Evolutionary conservation across 345 rosid species (phyloP), one percentile per base, ranked within the genome.

Genomic region (Raphanus raphanistrum): DNA sequence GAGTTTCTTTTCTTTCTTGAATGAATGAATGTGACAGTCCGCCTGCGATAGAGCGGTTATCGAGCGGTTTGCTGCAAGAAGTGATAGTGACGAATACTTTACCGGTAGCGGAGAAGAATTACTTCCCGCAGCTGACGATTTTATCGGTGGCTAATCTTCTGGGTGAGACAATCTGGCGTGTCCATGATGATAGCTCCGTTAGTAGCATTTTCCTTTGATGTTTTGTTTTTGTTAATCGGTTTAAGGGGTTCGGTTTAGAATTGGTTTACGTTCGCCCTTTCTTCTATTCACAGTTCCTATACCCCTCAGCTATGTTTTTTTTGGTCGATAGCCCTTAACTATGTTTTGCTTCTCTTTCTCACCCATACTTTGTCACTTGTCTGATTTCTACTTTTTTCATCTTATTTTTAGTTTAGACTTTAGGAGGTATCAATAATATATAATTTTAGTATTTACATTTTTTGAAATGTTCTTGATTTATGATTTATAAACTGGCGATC

Each of bases 151-250:
- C 97, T 54, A 91, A 91, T 82, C 86, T 91, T 61, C 65, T 91
- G 43, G 94, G 94, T 59, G 97, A 91, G 86, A 91, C 97, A 9
- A 89, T 91, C 59, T 91, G 94, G 97, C 97, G 94, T 48, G 90
- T 91, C 72, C 94, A 91, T 62, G 97, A 88, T 82, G 97, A 91
- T 79, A 84, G 90, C 84, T 89, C 97, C 33, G 92, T 91, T 58
- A 91, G 92, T 78, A 85, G 90, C 64, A 87, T 87, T 76, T 87
- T 87, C 61, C 88, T 84, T 74, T 87, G 85, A 85, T 41, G 21
- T 13, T 72, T 60, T 4, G 16, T 27, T 48, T 36, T 8, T 6
- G 4, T 25, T 33, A 54, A 27, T 11, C 8, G 28, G 65, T 10
- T 59, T 48, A 27, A 57, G 6, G 41, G 21, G 21, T 50, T 41